Percentiles rank a stretch among this genome's conserved stretches.
phyloP scores from a whole-genome alignment of 2,329 filamentous ascomycete genomes.

The Calonectria leucothoes region DNA sequence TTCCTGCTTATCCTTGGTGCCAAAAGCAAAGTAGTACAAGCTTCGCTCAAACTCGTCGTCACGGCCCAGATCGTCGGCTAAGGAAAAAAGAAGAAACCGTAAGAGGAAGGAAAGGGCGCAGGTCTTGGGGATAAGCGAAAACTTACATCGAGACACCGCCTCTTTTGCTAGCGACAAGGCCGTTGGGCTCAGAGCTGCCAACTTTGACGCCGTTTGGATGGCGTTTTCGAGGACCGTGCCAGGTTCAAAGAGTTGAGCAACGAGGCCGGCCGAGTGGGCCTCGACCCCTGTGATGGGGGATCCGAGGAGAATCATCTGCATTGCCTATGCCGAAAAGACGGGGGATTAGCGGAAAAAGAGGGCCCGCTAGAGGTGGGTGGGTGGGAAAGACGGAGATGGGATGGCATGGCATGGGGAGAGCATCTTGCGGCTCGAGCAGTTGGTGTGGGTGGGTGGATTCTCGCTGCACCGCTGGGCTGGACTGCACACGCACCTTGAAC shows the following conservation, averaged over 20 bases:
- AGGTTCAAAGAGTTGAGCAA: slow-evolving; percentile 41
- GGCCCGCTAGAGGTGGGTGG: neutral
- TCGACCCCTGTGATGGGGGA: slow-evolving; percentile 40
- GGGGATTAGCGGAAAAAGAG: neutral
- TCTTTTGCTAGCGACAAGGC: slow-evolving; percentile 45
- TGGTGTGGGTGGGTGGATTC: no score
- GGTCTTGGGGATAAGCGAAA: neutral
- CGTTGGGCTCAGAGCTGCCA: slow-evolving; percentile 39
- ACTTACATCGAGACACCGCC: slow-evolving; percentile 43
- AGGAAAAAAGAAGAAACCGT: neutral
- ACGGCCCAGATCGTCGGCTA: slow-evolving; percentile 40
- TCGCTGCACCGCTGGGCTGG: no score
- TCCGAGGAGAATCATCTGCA: slow-evolving; percentile 48
- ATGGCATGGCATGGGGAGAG: neutral
- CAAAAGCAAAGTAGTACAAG: slow-evolving; percentile 52
- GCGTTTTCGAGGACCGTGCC: slow-evolving; percentile 42
- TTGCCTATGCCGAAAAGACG: slow-evolving; percentile 37
- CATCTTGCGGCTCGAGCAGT: neutral
- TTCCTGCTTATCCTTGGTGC: slow-evolving; percentile 45
- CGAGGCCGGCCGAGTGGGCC: slow-evolving; percentile 40
- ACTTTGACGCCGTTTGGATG: slow-evolving; percentile 36
- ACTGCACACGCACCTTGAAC: slow-evolving; percentile 47
- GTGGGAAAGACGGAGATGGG: neutral
- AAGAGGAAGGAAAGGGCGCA: neutral
- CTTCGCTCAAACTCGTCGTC: slow-evolving; percentile 49